These are phyloP conservation scores for Oemleria cerasiformis DNA, from an alignment of 306 rosid genomes.

Conservation along the genomic window DNA sequence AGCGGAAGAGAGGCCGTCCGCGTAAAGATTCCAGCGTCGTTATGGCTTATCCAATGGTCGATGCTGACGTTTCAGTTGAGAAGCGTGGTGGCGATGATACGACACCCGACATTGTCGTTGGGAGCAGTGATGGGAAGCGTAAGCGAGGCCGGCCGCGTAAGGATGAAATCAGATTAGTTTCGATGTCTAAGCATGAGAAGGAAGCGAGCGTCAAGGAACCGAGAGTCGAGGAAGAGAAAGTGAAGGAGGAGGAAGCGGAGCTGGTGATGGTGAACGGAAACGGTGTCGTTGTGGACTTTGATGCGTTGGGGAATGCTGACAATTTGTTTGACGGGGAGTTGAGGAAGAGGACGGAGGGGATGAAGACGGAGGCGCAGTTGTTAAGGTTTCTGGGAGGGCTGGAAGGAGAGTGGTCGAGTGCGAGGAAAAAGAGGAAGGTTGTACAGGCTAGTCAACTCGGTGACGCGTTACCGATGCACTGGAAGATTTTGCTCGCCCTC, in stretches of 20 bases:
- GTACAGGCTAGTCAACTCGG: conserved; percentile 49
- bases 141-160: conserved; percentile 80
- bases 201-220: background rate
- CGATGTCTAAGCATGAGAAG: conserved; percentile 6
- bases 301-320: conserved; percentile 36
- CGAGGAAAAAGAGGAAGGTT: conserved; percentile 64
- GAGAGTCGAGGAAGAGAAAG: background rate
- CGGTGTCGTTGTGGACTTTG: conserved; percentile 34
- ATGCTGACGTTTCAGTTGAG: background rate
- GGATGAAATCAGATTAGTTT: conserved; percentile 24
- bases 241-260: conserved; percentile 23
- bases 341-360: conserved; percentile 55
- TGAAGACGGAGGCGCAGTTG: conserved; percentile 48
- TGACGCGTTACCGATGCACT: conserved; percentile 45
- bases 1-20: conserved; percentile 35
- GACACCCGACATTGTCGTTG: background rate
- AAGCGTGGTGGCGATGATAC: background rate
- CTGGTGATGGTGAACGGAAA: conserved; percentile 20
- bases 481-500: conserved; percentile 60
- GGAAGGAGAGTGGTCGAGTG: conserved; percentile 65
- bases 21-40: conserved; percentile 3
- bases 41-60: background rate
- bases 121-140: conserved; percentile 35
- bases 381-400: conserved; percentile 52
- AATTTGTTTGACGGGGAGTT: conserved; percentile 53